Percentiles rank a stretch among this genome's conserved stretches.
phyloP scores from a whole-genome alignment of 352 stramenopile genomes.

The Globisporangium viniferum region DNA sequence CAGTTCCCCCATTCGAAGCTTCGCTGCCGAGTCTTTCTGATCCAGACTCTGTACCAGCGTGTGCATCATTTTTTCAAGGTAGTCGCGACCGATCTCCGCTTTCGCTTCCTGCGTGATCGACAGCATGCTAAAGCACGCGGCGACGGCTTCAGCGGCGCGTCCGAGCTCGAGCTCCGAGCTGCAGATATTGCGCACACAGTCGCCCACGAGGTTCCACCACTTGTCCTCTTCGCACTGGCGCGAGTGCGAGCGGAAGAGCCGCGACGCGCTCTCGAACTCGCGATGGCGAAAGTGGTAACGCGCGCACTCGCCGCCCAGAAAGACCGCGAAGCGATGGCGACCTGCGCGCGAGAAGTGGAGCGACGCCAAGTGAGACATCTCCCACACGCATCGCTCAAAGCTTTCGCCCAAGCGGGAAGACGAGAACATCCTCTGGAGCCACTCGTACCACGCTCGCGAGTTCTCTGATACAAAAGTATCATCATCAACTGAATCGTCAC shows the following conservation, averaged over 20 bases:
- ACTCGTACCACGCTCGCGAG: slow-evolving; percentile 49
- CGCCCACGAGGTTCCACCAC: slow-evolving; percentile 61
- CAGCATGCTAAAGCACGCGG: slow-evolving; percentile 64
- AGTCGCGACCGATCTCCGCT: slow-evolving; percentile 39
- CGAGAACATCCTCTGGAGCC: slow-evolving; percentile 43
- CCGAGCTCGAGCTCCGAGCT: slow-evolving; percentile 51
- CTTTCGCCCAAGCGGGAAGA: slow-evolving; percentile 19
- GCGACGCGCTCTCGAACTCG: slow-evolving; percentile 63
- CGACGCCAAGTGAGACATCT: slow-evolving; percentile 73
- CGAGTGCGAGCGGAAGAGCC: slow-evolving; percentile 60
- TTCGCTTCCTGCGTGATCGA: slow-evolving; percentile 45
- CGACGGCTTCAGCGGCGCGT: slow-evolving; percentile 47
- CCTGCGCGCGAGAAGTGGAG: slow-evolving; percentile 73
- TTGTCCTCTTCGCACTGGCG: slow-evolving; percentile 77
- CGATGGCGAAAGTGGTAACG: slow-evolving; percentile 49
- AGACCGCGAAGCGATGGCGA: slow-evolving; percentile 73
- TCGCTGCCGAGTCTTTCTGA: slow-evolving; percentile 13
- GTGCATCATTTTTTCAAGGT: slow-evolving; percentile 47
- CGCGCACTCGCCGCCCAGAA: slow-evolving; percentile 67
- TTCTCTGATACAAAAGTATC: slow-evolving; percentile 8
- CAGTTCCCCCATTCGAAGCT: slow-evolving; percentile 52
- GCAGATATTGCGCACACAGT: slow-evolving; percentile 55
- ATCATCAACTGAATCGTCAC: not conserved
- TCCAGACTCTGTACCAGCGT: slow-evolving; percentile 44
- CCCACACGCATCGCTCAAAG: slow-evolving; percentile 60